Evolutionary conservation across 2,329 filamentous ascomycete genomes (phyloP), one percentile per base, ranked within the genome.

Genomic region (Apiospora rasikravindrae): DNA sequence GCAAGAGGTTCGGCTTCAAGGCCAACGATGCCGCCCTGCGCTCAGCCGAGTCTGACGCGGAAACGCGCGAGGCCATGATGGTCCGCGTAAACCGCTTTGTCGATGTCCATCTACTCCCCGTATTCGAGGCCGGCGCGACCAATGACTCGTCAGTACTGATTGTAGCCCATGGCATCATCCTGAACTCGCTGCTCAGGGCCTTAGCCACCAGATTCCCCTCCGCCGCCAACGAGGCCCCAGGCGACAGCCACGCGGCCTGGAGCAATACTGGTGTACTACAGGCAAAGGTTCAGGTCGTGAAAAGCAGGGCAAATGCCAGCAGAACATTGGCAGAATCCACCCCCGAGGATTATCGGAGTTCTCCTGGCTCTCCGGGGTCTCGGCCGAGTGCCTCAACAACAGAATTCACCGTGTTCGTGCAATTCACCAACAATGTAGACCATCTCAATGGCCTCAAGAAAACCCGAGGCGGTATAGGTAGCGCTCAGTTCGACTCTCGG

Each of bases 101-200:
- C 29, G 85, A 91, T 71, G 80, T 85, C 11, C 85, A 92, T 77
- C 82, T 98, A 0, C 75, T 88, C 6, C 91, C 91, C 13, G 73
- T 93, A 4, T 72, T 92, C 22, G 75, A 84, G 14, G 75, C 81
- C 14, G 69, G 76, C 45, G 71, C 51, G 5, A 70, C 76, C 24
- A 73, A 73, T 13, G 80, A 85, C 14, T 77, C 80, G 8, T 83
- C 85, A 2, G 83, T 94, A 16, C 91, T 90, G 1, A 83, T 97
- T 19, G 92, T 97, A 4, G 92, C 95, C 1, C 95, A 98, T 78
- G 95, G 95, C 22, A 91, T 97, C 73, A 90, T 97, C 53, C 87
- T 98, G 2, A 90, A 89, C 2, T 87, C 90, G 44, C 81, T 98
- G 0, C 91, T 93, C 87, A 86, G 87, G 71, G 85, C 87, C 16